These are phyloP conservation scores for Colletotrichum brevisporum DNA, from an alignment of 2,329 filamentous ascomycete genomes.

Conservation along the genomic window DNA sequence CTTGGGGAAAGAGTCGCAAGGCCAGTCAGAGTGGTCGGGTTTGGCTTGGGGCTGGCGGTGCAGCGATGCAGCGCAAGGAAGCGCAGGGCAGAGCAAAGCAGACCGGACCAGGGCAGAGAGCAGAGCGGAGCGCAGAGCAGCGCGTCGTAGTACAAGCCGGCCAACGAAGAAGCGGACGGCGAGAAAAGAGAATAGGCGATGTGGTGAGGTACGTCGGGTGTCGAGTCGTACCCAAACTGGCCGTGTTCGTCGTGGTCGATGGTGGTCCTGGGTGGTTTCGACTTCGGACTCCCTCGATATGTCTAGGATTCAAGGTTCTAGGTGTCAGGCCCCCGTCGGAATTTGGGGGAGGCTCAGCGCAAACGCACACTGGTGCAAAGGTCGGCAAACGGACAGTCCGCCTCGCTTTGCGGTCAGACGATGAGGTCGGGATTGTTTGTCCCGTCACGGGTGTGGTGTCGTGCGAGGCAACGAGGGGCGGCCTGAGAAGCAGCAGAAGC, in stretches of 20 bases:
- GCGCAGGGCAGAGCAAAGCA: neutral
- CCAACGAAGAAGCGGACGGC: constrained; percentile 2
- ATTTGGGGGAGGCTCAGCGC: constrained; percentile 1
- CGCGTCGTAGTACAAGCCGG: no score
- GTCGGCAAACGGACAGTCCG: constrained; percentile 1
- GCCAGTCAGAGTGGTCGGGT: constrained; percentile 25
- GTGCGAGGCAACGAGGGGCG: neutral
- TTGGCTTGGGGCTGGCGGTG: constrained; percentile 29
- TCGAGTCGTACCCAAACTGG: constrained; percentile 23
- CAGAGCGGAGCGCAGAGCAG: neutral
- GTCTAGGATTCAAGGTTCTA: neutral
- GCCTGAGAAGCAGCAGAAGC: constrained; percentile 6
- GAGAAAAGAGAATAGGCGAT: neutral
- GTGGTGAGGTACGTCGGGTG: neutral
- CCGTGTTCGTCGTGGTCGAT: constrained; percentile 24
- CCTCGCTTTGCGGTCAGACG: constrained; percentile 18
- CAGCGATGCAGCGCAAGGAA: constrained; percentile 20
- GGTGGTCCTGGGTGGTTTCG: constrained; percentile 13
- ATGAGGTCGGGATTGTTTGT: constrained; percentile 11
- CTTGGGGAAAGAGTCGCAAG: constrained; percentile 31
- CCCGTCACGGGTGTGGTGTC: neutral
- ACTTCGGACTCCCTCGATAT: constrained; percentile 5
- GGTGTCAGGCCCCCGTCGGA: constrained; percentile 4
- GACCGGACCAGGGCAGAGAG: no score
- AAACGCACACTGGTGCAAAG: constrained; percentile 1